Base-by-base conservation (phyloP, 805 yeast genomes). In the Candida tibetensis region DNA sequence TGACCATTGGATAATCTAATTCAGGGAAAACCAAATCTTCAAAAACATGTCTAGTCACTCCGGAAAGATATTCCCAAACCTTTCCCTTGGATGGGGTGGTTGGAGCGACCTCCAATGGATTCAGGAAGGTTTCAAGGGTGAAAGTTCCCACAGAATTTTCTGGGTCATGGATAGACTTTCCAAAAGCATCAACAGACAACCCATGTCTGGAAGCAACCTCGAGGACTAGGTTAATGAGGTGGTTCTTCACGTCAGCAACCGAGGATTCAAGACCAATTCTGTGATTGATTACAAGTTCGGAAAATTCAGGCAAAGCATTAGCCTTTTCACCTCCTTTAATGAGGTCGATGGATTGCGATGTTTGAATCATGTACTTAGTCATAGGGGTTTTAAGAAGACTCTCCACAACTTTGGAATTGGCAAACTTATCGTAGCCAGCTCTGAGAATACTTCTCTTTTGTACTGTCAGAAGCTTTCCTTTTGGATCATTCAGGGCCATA, bases 11-110 rank as follows among this genome's bases (percentile, higher is more conserved):
- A 21, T 55, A 51, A n/a, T 41, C 44, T 33, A 49, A 34, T n/a
- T 58, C 56, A 4, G 63, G 53, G 46, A 66, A 64, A 4, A 68
- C 67, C 41, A 72, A 53, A 28, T 81, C 81, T 55, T 82, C 86
- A 51, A 76, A 77, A 33, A 84, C 71, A 41, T 77, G 74, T 45
- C 81, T 73, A 26, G 81, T 64, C 13, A 82, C 71, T 9, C 91
- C 91, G 0, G 83, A 73, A 39, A 84, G 69, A 21, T 64, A 48
- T 17, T 40, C 23, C 58, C 56, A 54, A 8, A 48, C 41, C 3
- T 37, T 39, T 30, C 45, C 52, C 4, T 44, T 47, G 17, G 44
- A 35, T 6, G 79, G 77, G 3, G 77, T 57, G 5, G 61, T 53
- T 3, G 76, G 77, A 1, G 79, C 72, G n/a, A 74, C 69, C 18